These are phyloP conservation scores for Rhodotorula mucilaginosa DNA, from an alignment of 1,284 basidiomycete genomes.

Conservation along the genomic window DNA sequence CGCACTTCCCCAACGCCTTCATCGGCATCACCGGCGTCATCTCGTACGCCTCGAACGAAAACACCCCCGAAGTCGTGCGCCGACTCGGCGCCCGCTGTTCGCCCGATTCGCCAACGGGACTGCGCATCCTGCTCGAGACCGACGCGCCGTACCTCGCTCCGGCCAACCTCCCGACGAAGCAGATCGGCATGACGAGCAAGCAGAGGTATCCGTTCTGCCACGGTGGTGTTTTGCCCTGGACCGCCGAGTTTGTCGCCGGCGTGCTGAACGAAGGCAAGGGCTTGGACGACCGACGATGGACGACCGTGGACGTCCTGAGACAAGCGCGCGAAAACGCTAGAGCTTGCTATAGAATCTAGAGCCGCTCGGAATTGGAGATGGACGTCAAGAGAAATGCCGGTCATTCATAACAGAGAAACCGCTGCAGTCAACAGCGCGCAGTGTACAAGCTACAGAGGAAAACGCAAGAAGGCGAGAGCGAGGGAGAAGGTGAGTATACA, in stretches of 20 bases:
- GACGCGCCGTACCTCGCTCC: constrained; percentile 82
- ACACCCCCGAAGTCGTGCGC: constrained; percentile 56
- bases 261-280: constrained; percentile 46
- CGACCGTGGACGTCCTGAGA: constrained; percentile 59
- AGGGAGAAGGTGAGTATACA: too few species aligned
- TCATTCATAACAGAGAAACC: not conserved
- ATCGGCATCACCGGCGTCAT: constrained; percentile 80
- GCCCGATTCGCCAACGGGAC: constrained; percentile 25
- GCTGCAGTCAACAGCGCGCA: too few species aligned
- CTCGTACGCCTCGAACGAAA: constrained; percentile 66
- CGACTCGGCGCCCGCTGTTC: constrained; percentile 37
- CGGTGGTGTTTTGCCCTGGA: constrained; percentile 77
- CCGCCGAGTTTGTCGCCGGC: constrained; percentile 66
- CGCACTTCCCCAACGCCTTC: constrained; percentile 71
- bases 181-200: constrained; percentile 44
- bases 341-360: constrained; percentile 61
- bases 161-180: constrained; percentile 63
- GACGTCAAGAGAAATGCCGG: not conserved
- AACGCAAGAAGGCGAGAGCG: too few species aligned
- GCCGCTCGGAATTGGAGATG: not conserved
- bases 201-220: constrained; percentile 66
- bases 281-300: constrained; percentile 51
- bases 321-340: constrained; percentile 65
- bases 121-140: constrained; percentile 72
- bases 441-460: too few species aligned